Percentiles rank a stretch among this genome's conserved stretches.
phyloP scores from a whole-genome alignment of 306 rosid genomes.

The Castanea crenata region DNA sequence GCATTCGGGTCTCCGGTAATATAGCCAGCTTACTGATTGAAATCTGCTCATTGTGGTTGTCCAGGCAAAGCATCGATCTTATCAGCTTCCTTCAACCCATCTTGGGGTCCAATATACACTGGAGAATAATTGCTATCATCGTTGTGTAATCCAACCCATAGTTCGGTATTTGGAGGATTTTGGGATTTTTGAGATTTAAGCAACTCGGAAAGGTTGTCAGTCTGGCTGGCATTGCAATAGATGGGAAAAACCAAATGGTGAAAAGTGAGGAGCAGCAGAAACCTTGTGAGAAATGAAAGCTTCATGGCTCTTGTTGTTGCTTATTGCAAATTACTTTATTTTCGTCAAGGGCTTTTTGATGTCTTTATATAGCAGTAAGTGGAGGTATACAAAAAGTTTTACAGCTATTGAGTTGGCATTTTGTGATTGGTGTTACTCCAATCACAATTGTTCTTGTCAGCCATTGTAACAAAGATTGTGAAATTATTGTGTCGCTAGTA shows the following conservation, averaged over 20 bases:
- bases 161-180: conserved; percentile 1
- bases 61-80: conserved; percentile 54
- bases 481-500: no score
- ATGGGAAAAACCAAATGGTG: conserved; percentile 21
- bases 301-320: neutral
- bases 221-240: conserved; percentile 32
- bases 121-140: neutral
- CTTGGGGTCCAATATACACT: conserved; percentile 18
- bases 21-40: conserved; percentile 57
- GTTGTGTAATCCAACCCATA: conserved; percentile 26
- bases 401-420: no score
- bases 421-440: no score
- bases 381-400: no score
- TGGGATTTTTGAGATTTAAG: conserved; percentile 27
- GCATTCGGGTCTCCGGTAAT: conserved; percentile 41
- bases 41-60: conserved; percentile 49
- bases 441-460: no score
- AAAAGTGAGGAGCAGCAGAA: conserved; percentile 3
- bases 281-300: neutral
- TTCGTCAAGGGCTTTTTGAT: neutral
- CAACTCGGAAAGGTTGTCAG: conserved; percentile 36
- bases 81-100: conserved; percentile 34
- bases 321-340: neutral
- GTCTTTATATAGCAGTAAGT: neutral
- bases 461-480: no score